phyloP scores from a whole-genome alignment of 2,329 filamentous ascomycete species.

The Colletotrichum sp. region DNA sequence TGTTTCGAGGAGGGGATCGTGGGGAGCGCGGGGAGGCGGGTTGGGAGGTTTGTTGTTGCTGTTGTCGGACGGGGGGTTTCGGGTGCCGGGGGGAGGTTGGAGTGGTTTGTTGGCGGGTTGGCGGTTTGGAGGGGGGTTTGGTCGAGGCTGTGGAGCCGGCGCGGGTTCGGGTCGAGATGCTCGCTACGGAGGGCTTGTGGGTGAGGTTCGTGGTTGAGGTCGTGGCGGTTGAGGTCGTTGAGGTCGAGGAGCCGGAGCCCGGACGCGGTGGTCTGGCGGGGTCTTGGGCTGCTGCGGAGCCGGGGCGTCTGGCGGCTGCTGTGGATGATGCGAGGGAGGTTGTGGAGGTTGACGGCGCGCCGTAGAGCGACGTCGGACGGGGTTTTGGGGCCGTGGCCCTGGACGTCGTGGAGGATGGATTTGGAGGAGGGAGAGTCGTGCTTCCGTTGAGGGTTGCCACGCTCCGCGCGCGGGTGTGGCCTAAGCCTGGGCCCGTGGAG shows the following conservation, averaged over 20 bases:
- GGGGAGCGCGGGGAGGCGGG: constrained; percentile 4
- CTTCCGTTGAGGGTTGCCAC: constrained; percentile 40
- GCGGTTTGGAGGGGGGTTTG: not conserved
- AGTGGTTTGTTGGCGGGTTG: not conserved
- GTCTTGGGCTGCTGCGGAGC: not conserved
- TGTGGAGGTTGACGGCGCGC: not conserved
- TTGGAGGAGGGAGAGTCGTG: constrained; percentile 44
- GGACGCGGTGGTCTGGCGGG: not conserved
- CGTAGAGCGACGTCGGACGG: constrained; percentile 12
- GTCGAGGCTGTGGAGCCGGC: not conserved
- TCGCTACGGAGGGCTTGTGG: not conserved
- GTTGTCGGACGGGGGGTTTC: constrained; percentile 29
- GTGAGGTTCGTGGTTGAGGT: not conserved
- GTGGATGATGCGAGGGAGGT: not conserved
- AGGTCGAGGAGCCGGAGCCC: not conserved
- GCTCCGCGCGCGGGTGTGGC: constrained; percentile 46
- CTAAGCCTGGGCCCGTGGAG: constrained; percentile 9
- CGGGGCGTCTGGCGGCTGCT: constrained; percentile 36
- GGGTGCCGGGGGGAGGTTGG: constrained; percentile 17
- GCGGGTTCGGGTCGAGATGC: not conserved
- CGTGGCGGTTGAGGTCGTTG: not conserved
- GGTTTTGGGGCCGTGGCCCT: constrained; percentile 7
- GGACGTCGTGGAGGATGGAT: constrained; percentile 31
- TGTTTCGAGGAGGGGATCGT: constrained; percentile 20
- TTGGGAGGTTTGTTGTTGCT: not conserved